phyloP scores from a whole-genome alignment of 2,329 filamentous ascomycete species.

The Thyridium curvatum region DNA sequence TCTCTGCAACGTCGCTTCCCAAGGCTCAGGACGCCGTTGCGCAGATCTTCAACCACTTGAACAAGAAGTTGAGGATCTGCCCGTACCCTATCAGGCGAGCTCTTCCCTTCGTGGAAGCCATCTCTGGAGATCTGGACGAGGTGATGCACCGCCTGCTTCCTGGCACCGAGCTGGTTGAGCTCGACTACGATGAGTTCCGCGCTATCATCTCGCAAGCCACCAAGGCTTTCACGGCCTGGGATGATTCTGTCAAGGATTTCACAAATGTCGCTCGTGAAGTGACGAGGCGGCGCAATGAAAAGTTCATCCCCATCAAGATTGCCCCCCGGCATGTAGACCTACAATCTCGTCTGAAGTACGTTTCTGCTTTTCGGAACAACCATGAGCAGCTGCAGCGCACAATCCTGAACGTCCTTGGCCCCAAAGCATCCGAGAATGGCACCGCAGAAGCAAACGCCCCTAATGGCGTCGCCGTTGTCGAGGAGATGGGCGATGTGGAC shows the following conservation, averaged over 20 bases:
- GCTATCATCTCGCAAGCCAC: slow-evolving; percentile 78
- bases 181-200: slow-evolving; percentile 87
- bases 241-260: slow-evolving; percentile 94
- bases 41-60: slow-evolving; percentile 88
- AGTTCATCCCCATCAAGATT: slow-evolving; percentile 98
- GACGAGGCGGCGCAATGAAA: slow-evolving; percentile 86
- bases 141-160: slow-evolving; percentile 81
- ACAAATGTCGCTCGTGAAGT: slow-evolving; percentile 96
- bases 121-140: slow-evolving; percentile 86
- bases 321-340: slow-evolving; percentile 79
- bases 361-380: slow-evolving; percentile 90
- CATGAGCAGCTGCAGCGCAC: slow-evolving; percentile 96
- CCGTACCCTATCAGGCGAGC: slow-evolving; percentile 91
- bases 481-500: slow-evolving; percentile 95
- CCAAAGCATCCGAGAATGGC: slow-evolving; percentile 38
- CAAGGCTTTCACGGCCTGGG: slow-evolving; percentile 86
- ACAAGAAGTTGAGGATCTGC: slow-evolving; percentile 95
- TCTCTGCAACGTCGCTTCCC: slow-evolving; percentile 81
- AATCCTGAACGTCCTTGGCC: slow-evolving; percentile 92
- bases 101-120: slow-evolving; percentile 90
- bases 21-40: slow-evolving; percentile 86
- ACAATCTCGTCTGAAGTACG: slow-evolving; percentile 86
- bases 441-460: slow-evolving; percentile 45
- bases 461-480: slow-evolving; percentile 66
- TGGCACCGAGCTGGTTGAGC: slow-evolving; percentile 81